Evolutionary conservation across 768 basidiomycete genomes (phyloP), one percentile per base, ranked within the genome.

Genomic region (Clavulina sp.): DNA sequence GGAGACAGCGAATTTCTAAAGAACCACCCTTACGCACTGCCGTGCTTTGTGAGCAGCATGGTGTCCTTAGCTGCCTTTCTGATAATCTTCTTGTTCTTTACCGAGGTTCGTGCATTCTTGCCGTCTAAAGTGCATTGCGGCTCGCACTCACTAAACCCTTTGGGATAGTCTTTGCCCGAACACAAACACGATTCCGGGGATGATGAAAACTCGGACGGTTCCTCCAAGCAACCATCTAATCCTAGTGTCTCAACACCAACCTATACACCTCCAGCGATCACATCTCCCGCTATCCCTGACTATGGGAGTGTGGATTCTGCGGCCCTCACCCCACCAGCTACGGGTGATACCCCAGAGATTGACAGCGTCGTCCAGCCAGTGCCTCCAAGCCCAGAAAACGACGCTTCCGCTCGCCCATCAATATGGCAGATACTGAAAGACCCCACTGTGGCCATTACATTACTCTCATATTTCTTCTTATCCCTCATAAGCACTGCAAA

Each of bases 401-500:
- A 7, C 26, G 6, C 48, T 49, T 7, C 48, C 6, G 9, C 24
- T 13, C 50, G 16, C 23, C 30, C 50, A 24, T 51, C 52, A 2
- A 28, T 38, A 7, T 26, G 21, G 6, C 50, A 57, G 31, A 56
- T 56, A 19, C 21, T 56, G 24, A 26, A 29, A 32, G 51, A 56
- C 36, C 51, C 51, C 6, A 50, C 46, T 29, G 51, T 57, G 23
- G 40, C 48, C 16, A 40, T 34, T 16, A 40, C 53, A 5, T 29
- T 57, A 18, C n/a, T 53, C 4, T 38, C 57, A 19, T 57, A 57
- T 49, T 34, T 41, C 2, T 49, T 57, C 30, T 41, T 57, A 13
- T 50, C 47, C 2, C n/a, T 57, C 28, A 48, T 53, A 28, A 51
- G 51, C n/a, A 33, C 43, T 3, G 55, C 56, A 5, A 41, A 56